These are phyloP conservation scores for Acanthochlamys bracteata DNA, from an alignment of 106 monocot genomes.

Conservation along the genomic window DNA sequence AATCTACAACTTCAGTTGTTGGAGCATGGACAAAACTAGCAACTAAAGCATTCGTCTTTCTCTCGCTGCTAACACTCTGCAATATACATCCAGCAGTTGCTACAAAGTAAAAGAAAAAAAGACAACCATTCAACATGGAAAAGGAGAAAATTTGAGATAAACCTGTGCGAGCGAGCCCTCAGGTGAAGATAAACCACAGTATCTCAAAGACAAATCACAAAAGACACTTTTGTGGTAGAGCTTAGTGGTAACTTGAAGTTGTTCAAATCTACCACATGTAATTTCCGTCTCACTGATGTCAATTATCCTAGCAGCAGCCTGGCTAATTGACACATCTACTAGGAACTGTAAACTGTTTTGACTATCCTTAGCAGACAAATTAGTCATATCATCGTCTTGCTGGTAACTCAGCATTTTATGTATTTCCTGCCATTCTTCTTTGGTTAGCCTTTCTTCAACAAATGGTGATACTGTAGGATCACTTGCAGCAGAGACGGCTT, in stretches of 20 bases:
- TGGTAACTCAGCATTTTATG: conserved; percentile 84
- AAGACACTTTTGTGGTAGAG: conserved; percentile 64
- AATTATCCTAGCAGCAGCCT: conserved; percentile 81
- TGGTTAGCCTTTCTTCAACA: conserved; percentile 55
- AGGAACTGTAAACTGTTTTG: conserved; percentile 52
- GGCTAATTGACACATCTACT: conserved; percentile 72
- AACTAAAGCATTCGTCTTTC: conserved; percentile 73
- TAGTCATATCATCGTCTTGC: conserved; percentile 44
- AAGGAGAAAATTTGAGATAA: conserved; percentile 18
- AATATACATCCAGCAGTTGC: conserved; percentile 2
- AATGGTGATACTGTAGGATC: conserved; percentile 22
- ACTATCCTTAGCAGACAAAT: conserved; percentile 38
- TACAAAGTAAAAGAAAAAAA: conserved; percentile 1
- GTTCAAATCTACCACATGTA: conserved; percentile 90
- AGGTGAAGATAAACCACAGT: conserved; percentile 85
- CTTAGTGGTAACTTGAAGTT: conserved; percentile 70
- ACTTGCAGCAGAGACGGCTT: conserved; percentile 29
- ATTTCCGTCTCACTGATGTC: conserved; percentile 60
- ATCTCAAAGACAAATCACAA: conserved; percentile 75
- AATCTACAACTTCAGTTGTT: conserved; percentile 65
- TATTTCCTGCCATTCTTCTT: conserved; percentile 89
- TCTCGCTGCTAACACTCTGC: conserved; percentile 81
- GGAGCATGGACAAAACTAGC: conserved; percentile 85
- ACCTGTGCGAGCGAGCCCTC: conserved; percentile 90
- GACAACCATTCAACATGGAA: not conserved